Evolutionary conservation across 164 flowering plant species (phyloP), one percentile per base, ranked within the genome.

Genomic region (Sedum album): DNA sequence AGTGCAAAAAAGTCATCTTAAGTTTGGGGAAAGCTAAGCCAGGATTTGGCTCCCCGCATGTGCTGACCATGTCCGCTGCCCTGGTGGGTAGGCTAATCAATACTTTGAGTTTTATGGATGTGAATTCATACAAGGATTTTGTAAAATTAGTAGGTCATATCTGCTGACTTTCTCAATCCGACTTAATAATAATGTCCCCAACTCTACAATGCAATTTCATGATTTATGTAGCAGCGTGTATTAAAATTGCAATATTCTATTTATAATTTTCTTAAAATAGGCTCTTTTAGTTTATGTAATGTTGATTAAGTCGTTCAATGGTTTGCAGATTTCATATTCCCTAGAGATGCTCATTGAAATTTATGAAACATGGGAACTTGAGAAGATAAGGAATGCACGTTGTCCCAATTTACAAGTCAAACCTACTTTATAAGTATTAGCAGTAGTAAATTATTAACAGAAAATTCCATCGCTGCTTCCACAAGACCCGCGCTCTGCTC

Each of bases 321-420:
- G n/a, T n/a, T n/a, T n/a, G 18, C 48, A 44, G 17, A 11, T 44
- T 17, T 44, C 48, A 44, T 17, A 17, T 44, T 44, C 48, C 48
- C 2, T 4, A 44, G 17, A 39, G n/a, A 44, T 11, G 20, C 18
- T 44, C 48, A 44, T 44, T 11, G 48, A 17, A 44, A 44, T 13
- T n/a, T 44, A 44, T 44, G 48, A 44, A 44, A 44, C 15, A 44
- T 44, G n/a, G 57, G 25, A 7, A 49, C n/a, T 15, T 46, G 17
- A 13, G n/a, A n/a, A 21, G 23, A 49, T 49, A 49, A 20, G 57
- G 57, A 10, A 49, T 6, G 57, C 26, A 49, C 26, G 57, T 49
- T 49, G 57, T 21, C 57, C 57, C 57, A 49, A 5, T 49, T 49
- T 49, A 49, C 57, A 49, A 49, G 57, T 49, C 51, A 46, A 46